Evolutionary conservation across 768 basidiomycete genomes (phyloP).

Genomic region (Termitomyces sp.): DNA sequence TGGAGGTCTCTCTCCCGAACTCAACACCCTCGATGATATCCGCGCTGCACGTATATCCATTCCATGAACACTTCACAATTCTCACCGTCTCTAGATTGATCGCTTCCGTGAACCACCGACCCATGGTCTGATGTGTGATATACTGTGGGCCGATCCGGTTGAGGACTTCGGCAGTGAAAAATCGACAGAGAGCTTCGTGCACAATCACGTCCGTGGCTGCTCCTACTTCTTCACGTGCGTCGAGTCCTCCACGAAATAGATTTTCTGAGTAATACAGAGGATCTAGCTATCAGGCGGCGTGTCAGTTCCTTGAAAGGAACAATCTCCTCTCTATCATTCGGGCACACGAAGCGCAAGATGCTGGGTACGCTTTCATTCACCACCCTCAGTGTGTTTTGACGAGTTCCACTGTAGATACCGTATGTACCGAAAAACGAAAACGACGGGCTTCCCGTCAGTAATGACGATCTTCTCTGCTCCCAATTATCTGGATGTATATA

Average conservation of each 20-base stretch:
- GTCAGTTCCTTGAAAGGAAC: slow-evolving; percentile 96
- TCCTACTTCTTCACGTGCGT: slow-evolving; percentile 82
- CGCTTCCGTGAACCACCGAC: slow-evolving; percentile 99
- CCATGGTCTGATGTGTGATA: slow-evolving; percentile 96
- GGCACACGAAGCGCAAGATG: slow-evolving; percentile 98
- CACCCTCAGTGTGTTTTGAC: background rate
- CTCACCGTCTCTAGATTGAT: slow-evolving; percentile 62
- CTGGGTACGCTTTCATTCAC: slow-evolving; percentile 58
- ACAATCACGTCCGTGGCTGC: slow-evolving; percentile 96
- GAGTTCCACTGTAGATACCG: slow-evolving; percentile 62
- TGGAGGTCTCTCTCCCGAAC: slow-evolving; percentile 92
- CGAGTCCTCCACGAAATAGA: background rate
- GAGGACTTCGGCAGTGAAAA: slow-evolving; percentile 98
- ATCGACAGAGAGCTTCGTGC: slow-evolving; percentile 84
- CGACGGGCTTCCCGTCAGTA: slow-evolving; percentile 97
- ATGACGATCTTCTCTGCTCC: slow-evolving; percentile 99
- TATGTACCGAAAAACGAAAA: slow-evolving; percentile 98
- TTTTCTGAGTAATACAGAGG: slow-evolving; percentile 8
- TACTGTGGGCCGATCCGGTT: slow-evolving; percentile 96
- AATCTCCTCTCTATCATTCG: slow-evolving; percentile 95
- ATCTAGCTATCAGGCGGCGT: slow-evolving; percentile 89
- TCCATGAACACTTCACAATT: background rate
- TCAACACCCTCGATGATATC: slow-evolving; percentile 94
- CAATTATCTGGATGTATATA: slow-evolving; percentile 97
- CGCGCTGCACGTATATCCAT: slow-evolving; percentile 57